Conservation (phyloP, 257 asterid genomes). For the Nemophila menziesii region DNA sequence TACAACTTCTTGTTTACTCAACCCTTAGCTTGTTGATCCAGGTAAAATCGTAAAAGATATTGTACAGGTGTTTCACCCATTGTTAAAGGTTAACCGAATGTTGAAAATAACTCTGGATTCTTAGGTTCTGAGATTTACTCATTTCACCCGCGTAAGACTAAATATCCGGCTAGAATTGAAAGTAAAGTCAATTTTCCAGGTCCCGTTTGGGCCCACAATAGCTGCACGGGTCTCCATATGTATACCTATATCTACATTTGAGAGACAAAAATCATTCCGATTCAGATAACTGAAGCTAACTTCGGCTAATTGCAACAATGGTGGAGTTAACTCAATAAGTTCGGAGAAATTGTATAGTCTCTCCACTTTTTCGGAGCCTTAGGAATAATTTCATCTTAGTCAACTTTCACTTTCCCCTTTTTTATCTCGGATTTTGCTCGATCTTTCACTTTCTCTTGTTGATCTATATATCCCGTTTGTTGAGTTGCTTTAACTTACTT, state of each 20-base stretch:
- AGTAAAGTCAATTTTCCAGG: no score
- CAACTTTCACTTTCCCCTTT: constrained; percentile 6
- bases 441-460: constrained; percentile 11
- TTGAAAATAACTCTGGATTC: no score
- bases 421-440: constrained; percentile 8
- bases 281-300: constrained; percentile 10
- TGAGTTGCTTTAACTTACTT: constrained; percentile 7
- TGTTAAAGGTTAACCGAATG: no score
- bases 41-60: constrained; percentile 11
- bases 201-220: no score
- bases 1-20: constrained; percentile 14
- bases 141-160: no score
- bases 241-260: constrained; percentile 6
- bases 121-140: no score
- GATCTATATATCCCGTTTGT: constrained; percentile 5
- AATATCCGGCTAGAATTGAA: no score
- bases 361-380: constrained; percentile 14
- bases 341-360: constrained; percentile 10
- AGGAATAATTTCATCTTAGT: constrained; percentile 7
- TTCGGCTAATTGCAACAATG: constrained; percentile 2
- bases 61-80: constrained; percentile 15
- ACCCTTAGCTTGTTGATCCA: constrained; percentile 13
- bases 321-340: constrained; percentile 1
- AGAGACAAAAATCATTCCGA: constrained; percentile 2
- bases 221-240: no score